Evolutionary conservation across 75 land plant species (phyloP), one percentile per base, ranked within the genome.

Genomic region (Picea glauca): DNA sequence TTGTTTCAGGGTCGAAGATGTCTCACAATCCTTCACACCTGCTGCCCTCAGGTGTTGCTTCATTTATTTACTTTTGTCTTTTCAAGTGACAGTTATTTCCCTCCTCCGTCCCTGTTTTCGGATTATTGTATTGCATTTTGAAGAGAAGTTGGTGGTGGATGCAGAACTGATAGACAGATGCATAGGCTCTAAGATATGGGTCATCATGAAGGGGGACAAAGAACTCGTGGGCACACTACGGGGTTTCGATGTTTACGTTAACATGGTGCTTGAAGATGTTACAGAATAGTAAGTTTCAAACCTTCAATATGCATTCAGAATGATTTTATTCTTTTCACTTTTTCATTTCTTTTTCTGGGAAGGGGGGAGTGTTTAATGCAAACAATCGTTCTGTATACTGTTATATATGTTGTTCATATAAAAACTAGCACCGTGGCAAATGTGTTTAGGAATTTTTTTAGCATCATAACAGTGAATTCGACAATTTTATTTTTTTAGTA

Each of bases 161-260:
- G 77, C 88, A 93, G 98, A 96, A 91, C 78, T 96, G 70, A 96
- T 96, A 3, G 99, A 93, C 84, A 78, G 96, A n/a, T 96, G 99
- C 85, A 92, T 96, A 26, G 99, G 96, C 46, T 93, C 96, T 56
- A 96, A 96, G 81, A 92, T 93, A 77, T 92, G 99, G 96, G 96
- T 93, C 78, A 96, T 96, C 61, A 96, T 96, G 99, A 96, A 96
- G 81, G 99, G 99, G 1, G 96, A 93, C 89, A 96, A 96, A 84
- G 99, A 96, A 89, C 92, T 96, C 23, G 99, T 96, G 61, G 96
- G 99, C 12, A 93, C 96, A 26, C 88, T 96, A 17, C 84, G 87
- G 1, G 99, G 99, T 11, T 93, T 93, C 74, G 96, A 96, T 74
- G 96, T 96, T 75, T 96, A 96, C 66, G 96, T 96, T 78, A 96